Conservation (phyloP, 805 yeast genomes). For the Teunomyces atbi region DNA sequence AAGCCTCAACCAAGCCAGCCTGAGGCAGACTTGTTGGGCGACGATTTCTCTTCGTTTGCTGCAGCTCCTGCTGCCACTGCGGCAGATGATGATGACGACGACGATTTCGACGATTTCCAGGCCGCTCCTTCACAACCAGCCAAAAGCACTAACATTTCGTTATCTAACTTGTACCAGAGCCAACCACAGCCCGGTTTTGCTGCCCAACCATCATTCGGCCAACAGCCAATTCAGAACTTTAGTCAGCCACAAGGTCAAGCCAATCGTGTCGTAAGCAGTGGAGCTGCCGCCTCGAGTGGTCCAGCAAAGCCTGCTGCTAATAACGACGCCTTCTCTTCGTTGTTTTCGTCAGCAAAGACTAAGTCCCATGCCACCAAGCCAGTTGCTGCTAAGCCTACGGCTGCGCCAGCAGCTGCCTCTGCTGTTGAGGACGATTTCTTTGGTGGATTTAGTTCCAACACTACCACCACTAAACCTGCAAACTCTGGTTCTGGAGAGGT, state of each 20-base stretch:
- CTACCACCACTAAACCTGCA: constrained; percentile 12
- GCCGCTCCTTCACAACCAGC: constrained; percentile 50
- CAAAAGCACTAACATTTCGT: constrained; percentile 16
- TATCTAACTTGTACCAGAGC: constrained; percentile 27
- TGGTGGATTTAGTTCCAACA: constrained; percentile 31
- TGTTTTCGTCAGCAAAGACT: constrained; percentile 65
- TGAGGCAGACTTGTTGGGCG: constrained; percentile 50
- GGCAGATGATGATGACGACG: constrained; percentile 50
- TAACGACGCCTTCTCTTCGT: constrained; percentile 70
- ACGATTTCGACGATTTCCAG: constrained; percentile 82
- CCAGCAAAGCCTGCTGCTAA: constrained; percentile 32
- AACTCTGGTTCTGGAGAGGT: constrained; percentile 34
- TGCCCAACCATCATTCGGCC: neutral
- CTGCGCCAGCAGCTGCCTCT: constrained; percentile 13
- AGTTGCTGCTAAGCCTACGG: constrained; percentile 3
- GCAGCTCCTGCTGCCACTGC: constrained; percentile 16
- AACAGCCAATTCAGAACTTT: constrained; percentile 3
- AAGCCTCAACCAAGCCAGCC: constrained; percentile 31
- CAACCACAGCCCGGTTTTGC: constrained; percentile 16
- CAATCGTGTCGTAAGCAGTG: constrained; percentile 11
- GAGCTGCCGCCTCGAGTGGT: constrained; percentile 34
- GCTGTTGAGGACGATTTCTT: constrained; percentile 27
- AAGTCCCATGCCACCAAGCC: constrained; percentile 21
- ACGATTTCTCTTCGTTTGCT: constrained; percentile 33
- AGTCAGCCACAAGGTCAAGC: constrained; percentile 4